Percentiles rank a stretch among this genome's conserved stretches.
phyloP scores from a whole-genome alignment of 495 filamentous ascomycete genomes.

The Podospora sp. region DNA sequence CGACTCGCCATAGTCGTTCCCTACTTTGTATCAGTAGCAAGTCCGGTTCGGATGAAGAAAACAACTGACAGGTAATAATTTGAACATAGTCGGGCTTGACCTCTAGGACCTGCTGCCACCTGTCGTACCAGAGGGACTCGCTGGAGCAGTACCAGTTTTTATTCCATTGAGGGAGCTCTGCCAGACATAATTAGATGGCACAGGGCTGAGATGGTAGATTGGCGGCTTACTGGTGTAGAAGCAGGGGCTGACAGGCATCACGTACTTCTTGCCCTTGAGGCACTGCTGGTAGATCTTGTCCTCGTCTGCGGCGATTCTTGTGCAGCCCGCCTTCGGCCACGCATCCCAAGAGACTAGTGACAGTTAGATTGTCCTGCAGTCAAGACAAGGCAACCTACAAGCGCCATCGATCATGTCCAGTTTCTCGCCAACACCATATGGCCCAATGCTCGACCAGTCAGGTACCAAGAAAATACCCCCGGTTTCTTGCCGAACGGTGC shows the following conservation, averaged over 20 bases:
- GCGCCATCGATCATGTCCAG: conserved; percentile 60
- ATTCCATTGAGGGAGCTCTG: conserved; percentile 64
- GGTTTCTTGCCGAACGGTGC: conserved; percentile 52
- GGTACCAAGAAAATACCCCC: conserved; percentile 63
- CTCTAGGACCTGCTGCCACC: conserved; percentile 69
- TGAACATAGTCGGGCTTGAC: conserved; percentile 67
- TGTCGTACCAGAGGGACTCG: conserved; percentile 72
- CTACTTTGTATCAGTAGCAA: conserved; percentile 40
- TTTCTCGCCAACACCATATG: conserved; percentile 48
- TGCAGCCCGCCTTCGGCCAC: conserved; percentile 64
- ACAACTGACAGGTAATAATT: conserved; percentile 49
- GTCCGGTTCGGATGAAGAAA: background rate
- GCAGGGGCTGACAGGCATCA: conserved; percentile 81
- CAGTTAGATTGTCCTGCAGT: background rate
- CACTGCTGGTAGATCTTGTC: conserved; percentile 58
- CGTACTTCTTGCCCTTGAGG: conserved; percentile 63
- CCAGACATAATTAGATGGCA: background rate
- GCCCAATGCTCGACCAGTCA: conserved; percentile 63
- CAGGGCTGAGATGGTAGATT: background rate
- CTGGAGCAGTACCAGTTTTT: conserved; percentile 78
- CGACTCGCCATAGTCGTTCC: conserved; percentile 79
- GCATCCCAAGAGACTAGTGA: conserved; percentile 66
- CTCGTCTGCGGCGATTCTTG: conserved; percentile 53
- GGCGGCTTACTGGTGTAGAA: conserved; percentile 59
- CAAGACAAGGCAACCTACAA: conserved; percentile 43